Percentiles rank a stretch among this genome's conserved stretches.
phyloP scores from a whole-genome alignment of 2,329 filamentous ascomycete species.

The Chrysosporium keratinophilum region DNA sequence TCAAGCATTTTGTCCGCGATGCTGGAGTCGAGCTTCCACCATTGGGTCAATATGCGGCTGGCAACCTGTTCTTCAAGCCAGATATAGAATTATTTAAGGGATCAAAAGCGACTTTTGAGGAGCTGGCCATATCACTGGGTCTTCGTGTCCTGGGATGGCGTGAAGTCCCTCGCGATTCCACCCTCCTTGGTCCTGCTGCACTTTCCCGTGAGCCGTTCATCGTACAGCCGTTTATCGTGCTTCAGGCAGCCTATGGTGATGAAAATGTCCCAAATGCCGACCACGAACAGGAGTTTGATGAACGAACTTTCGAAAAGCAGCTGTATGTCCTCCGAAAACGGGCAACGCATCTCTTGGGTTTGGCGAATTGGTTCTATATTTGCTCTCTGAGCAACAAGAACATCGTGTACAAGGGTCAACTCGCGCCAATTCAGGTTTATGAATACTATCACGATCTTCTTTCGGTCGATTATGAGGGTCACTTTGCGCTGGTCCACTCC shows the following conservation, averaged over 20 bases:
- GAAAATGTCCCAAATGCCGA: conserved; percentile 68
- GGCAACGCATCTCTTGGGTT: conserved; percentile 83
- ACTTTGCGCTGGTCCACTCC: conserved; percentile 93
- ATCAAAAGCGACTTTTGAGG: conserved; percentile 86
- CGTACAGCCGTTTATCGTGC: conserved; percentile 87
- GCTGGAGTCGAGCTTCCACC: conserved; percentile 78
- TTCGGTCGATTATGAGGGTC: conserved; percentile 91
- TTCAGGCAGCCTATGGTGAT: conserved; percentile 71
- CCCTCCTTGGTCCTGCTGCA: conserved; percentile 82
- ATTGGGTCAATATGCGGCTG: conserved; percentile 86
- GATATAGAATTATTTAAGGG: conserved; percentile 80
- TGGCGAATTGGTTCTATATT: conserved; percentile 98
- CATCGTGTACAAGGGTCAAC: conserved; percentile 97
- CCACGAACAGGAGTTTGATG: conserved; percentile 71
- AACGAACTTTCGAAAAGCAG: conserved; percentile 79
- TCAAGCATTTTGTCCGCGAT: conserved; percentile 95
- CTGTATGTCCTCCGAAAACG: conserved; percentile 91
- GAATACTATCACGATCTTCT: conserved; percentile 96
- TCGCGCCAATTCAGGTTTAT: conserved; percentile 90
- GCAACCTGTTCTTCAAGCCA: conserved; percentile 98
- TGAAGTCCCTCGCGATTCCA: conserved; percentile 87
- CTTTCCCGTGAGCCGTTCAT: conserved; percentile 91
- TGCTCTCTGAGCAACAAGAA: conserved; percentile 96
- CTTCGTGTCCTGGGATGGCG: conserved; percentile 92
- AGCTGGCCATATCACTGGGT: conserved; percentile 77